These are phyloP conservation scores for Sporothrix luriei DNA, from an alignment of 2,329 filamentous ascomycete species.

Conservation along the genomic window DNA sequence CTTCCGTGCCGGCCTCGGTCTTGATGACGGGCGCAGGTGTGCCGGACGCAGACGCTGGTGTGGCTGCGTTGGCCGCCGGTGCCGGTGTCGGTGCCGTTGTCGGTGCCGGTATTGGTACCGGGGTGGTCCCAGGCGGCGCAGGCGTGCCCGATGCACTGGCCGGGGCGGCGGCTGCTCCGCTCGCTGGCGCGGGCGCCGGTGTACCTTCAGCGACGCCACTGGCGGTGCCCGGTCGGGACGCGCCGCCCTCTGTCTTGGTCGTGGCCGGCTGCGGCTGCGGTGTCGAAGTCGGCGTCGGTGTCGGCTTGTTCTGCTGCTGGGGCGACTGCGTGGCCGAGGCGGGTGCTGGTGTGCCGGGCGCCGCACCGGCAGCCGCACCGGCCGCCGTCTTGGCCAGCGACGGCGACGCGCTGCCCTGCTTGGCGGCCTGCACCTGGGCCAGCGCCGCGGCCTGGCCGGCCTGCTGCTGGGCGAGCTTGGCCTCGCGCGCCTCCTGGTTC, in stretches of 20 bases:
- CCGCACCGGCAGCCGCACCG: background rate
- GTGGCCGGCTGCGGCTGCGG: background rate
- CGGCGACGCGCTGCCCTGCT: slow-evolving; percentile 50
- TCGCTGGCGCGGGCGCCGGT: slow-evolving; percentile 22
- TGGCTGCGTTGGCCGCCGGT: slow-evolving; percentile 12
- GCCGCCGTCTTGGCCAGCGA: slow-evolving; percentile 50
- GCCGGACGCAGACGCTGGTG: slow-evolving; percentile 21
- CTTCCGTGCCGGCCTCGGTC: slow-evolving; percentile 27
- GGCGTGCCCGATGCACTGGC: slow-evolving; percentile 26
- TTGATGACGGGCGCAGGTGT: slow-evolving; percentile 23
- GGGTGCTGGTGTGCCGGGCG: background rate
- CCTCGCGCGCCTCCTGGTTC: slow-evolving; percentile 75
- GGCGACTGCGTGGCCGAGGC: slow-evolving; percentile 48
- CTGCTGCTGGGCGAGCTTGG: slow-evolving; percentile 52
- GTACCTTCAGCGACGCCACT: slow-evolving; percentile 23
- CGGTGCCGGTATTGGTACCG: too few relatives aligned
- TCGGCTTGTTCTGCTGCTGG: slow-evolving; percentile 34
- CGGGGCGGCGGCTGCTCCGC: background rate
- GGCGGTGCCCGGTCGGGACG: slow-evolving; percentile 29
- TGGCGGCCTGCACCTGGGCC: slow-evolving; percentile 37
- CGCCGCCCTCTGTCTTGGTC: slow-evolving; percentile 43
- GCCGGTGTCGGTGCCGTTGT: too few relatives aligned
- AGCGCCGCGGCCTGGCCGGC: slow-evolving; percentile 31
- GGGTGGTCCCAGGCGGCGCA: background rate
- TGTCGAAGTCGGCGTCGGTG: background rate